Base-by-base conservation (phyloP, 108 stramenopile species). In the Cylindrotheca closterium region DNA sequence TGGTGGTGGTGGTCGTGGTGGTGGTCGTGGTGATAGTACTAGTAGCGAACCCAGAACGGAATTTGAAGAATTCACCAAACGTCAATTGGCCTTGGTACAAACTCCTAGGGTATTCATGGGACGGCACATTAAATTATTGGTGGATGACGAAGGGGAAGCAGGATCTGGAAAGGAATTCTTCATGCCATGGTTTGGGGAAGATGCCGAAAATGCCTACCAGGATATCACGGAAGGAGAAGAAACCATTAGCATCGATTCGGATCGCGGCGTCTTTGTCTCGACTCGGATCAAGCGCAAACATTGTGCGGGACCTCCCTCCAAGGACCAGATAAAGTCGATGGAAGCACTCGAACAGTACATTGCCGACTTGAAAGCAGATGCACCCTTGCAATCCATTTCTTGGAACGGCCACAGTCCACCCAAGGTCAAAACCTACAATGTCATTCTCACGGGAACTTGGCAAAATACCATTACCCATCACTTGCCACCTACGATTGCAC, bases 1-100 rank as follows among this genome's bases (percentile, higher is more conserved):
- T 7, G 37, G 15, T 10, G 10, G 15, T 7, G 7, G 10, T 7
- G 15, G 10, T 42, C 7, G 37, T 15, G 15, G 15, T 15, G 15
- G 15, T 15, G 15, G 15, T 15, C 10, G 15, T 7, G 37, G 15
- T 10, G 10, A 42, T 7, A 10, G 10, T 7, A 42, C 37, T 42
- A 42, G 37, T 15, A n/a, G n/a, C n/a, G n/a, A n/a, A n/a, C n/a
- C n/a, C n/a, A 42, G 37, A 15, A 42, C 37, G 37, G 37, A 42
- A 24, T 52, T 52, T 52, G 51, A 52, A 52, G 23, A 21, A 52
- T 52, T 52, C 24, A 52, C 51, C 24, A 52, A 52, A 52, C 51
- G 51, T 19, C 51, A 52, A 52, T n/a, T 10, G 21, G 51, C 51
- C 10, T 25, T 52, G 19, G 51, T 52, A 12, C 23, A 25, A 25